Percentiles rank a stretch among this genome's conserved stretches.
phyloP scores from a whole-genome alignment of 1,139 yeast genomes.

The Magnusiomyces suaveolens region DNA sequence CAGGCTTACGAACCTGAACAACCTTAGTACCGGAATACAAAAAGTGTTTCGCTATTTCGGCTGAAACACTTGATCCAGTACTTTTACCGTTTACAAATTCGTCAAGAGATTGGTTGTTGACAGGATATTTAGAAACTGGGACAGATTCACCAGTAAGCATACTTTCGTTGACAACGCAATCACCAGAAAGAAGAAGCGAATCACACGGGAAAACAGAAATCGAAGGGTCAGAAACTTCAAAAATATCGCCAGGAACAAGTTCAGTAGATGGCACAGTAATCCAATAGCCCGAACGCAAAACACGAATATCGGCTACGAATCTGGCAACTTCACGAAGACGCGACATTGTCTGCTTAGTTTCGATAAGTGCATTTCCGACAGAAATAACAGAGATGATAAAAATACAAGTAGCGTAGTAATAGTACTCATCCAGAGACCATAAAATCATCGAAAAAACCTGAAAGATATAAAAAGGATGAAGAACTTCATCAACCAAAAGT shows the following conservation, averaged over 20 bases:
- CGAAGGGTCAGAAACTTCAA: constrained; percentile 82
- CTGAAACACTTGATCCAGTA: constrained; percentile 46
- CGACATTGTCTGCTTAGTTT: constrained; percentile 66
- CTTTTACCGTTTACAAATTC: constrained; percentile 32
- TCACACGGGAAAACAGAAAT: constrained; percentile 74
- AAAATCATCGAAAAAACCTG: constrained; percentile 83
- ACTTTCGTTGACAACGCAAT: constrained; percentile 86
- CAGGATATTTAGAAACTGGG: constrained; percentile 76
- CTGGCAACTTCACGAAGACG: constrained; percentile 66
- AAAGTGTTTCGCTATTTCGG: constrained; percentile 60
- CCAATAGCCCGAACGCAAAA: constrained; percentile 92
- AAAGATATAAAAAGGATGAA: constrained; percentile 91
- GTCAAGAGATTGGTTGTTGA: constrained; percentile 51
- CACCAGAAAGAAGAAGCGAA: constrained; percentile 77
- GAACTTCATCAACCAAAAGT: constrained; percentile 71
- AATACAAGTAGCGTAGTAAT: constrained; percentile 88
- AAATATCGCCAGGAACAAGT: constrained; percentile 90
- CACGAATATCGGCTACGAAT: constrained; percentile 73
- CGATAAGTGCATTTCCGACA: constrained; percentile 67
- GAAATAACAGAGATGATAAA: constrained; percentile 76
- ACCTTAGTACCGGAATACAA: constrained; percentile 83
- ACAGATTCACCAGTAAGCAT: constrained; percentile 98
- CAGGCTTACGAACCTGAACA: constrained; percentile 64
- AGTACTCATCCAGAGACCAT: constrained; percentile 89
- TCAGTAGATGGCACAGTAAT: constrained; percentile 69